These are phyloP conservation scores for Microcyclosporella mali DNA, from an alignment of 2,329 filamentous ascomycete genomes.

Conservation along the genomic window DNA sequence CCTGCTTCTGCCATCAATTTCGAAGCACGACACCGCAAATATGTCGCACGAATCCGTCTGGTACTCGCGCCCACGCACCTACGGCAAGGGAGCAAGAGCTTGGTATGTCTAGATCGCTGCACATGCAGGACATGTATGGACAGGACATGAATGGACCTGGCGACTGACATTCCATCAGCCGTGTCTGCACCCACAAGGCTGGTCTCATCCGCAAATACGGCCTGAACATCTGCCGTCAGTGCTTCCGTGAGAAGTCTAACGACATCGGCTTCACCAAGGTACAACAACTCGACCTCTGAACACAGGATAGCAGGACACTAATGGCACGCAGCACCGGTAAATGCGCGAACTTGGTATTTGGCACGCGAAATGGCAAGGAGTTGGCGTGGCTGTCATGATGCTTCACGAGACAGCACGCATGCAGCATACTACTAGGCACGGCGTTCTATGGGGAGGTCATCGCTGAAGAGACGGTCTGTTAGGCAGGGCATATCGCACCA, in stretches of 20 bases:
- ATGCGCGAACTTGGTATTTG: constrained; percentile 11
- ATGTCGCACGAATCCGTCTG: constrained; percentile 87
- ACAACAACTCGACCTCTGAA: neutral
- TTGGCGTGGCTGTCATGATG: constrained; percentile 3
- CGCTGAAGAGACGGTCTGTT: constrained; percentile 8
- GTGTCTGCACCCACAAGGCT: constrained; percentile 87
- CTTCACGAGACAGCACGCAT: constrained; percentile 9
- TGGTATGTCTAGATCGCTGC: constrained; percentile 60
- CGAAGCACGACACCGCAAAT: constrained; percentile 41
- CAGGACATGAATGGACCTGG: constrained; percentile 9
- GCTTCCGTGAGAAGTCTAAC: constrained; percentile 62
- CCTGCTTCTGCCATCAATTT: constrained; percentile 3
- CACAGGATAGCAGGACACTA: constrained; percentile 4
- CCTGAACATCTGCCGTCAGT: constrained; percentile 72
- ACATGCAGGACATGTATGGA: constrained; percentile 5
- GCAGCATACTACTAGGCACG: constrained; percentile 16
- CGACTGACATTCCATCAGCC: constrained; percentile 46
- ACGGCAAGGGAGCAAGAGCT: constrained; percentile 90
- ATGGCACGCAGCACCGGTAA: constrained; percentile 30
- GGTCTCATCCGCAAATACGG: constrained; percentile 99
- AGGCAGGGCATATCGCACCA: neutral
- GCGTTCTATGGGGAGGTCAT: constrained; percentile 15
- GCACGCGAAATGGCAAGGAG: constrained; percentile 8
- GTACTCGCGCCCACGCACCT: constrained; percentile 95
- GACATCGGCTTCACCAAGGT: constrained; percentile 67